Conservation (phyloP, 495 filamentous ascomycete genomes). For the Hypoxylon lienhwacheense region DNA sequence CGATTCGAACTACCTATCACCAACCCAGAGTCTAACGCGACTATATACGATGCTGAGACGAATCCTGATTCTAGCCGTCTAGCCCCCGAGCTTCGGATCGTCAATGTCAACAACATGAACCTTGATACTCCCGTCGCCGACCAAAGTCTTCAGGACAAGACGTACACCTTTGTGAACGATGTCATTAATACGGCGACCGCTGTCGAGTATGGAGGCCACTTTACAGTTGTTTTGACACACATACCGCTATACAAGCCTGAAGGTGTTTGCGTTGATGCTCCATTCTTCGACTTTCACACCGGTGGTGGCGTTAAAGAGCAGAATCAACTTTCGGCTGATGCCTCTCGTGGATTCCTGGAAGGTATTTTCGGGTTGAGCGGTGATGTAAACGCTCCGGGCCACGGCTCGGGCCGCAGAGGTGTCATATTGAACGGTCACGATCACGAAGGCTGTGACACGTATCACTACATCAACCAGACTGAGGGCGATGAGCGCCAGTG, state of each 20-base stretch:
- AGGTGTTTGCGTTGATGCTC: slow-evolving; percentile 82
- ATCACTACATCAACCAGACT: slow-evolving; percentile 70
- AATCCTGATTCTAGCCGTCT: slow-evolving; percentile 46
- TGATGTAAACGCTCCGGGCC: slow-evolving; percentile 52
- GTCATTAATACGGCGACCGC: slow-evolving; percentile 66
- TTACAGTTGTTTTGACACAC: slow-evolving; percentile 86
- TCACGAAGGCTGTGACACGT: slow-evolving; percentile 87
- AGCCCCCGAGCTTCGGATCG: slow-evolving; percentile 69
- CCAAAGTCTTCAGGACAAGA: slow-evolving; percentile 63
- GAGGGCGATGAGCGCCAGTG: slow-evolving; percentile 44
- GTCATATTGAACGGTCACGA: slow-evolving; percentile 91
- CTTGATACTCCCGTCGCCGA: slow-evolving; percentile 79
- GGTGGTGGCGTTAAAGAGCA: slow-evolving; percentile 80
- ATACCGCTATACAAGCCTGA: slow-evolving; percentile 82
- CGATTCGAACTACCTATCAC: slow-evolving; percentile 63
- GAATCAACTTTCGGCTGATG: slow-evolving; percentile 76
- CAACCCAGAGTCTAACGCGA: slow-evolving; percentile 36
- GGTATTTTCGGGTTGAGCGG: slow-evolving; percentile 78
- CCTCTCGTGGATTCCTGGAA: slow-evolving; percentile 69
- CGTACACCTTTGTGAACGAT: slow-evolving; percentile 76
- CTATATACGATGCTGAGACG: slow-evolving; percentile 39
- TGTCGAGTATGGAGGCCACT: slow-evolving; percentile 65
- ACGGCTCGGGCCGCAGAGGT: slow-evolving; percentile 61
- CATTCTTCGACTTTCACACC: slow-evolving; percentile 75
- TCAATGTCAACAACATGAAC: slow-evolving; percentile 88